Evolutionary conservation across 306 rosid species (phyloP), one percentile per base, ranked within the genome.

Genomic region (Leucaena leucocephala): DNA sequence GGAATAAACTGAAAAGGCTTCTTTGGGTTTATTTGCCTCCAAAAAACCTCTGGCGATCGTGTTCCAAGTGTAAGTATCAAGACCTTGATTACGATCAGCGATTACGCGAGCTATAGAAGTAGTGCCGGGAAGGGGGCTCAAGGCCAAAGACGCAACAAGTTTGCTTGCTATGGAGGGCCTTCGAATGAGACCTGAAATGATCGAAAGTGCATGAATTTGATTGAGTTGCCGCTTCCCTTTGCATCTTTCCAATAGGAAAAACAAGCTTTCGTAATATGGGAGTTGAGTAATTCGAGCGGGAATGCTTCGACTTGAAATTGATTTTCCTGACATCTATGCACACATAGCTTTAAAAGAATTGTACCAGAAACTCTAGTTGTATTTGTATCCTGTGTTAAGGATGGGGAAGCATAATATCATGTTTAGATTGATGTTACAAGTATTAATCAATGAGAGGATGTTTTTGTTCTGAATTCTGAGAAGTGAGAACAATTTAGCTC

Each of bases 131-230:
- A 49, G 44, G 63, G 27, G 12, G 22, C 40, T 71, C 5, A 71
- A 49, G 46, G 76, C 45, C 6, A 8, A 71, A 71, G 75, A 46
- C 3, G 75, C 59, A 33, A 70, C 75, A 33, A 70, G 74, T 44
- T 46, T 70, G 57, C 75, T 70, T 11, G 75, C 75, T 5, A 70
- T 15, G 8, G 62, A 71, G 27, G 63, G 63, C 61, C 50, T 71
- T 34, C 11, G 76, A 49, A 71, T 71, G 76, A 71, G 63, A n/a
- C 62, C 76, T 33, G 76, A 16, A 39, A 71, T 71, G 22, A 54
- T 71, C 33, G 12, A 8, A 71, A 45, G 61, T 21, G 76, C 76
- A 49, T 49, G 76, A 7, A 71, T 71, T 35, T 49, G 76, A 34
- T 34, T 71, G 62, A 71, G 62, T 49, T 71, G 45, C 4, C 3